These are phyloP conservation scores for Atkinsonella hypoxylon DNA, from an alignment of 2,329 filamentous ascomycete species.

Conservation along the genomic window DNA sequence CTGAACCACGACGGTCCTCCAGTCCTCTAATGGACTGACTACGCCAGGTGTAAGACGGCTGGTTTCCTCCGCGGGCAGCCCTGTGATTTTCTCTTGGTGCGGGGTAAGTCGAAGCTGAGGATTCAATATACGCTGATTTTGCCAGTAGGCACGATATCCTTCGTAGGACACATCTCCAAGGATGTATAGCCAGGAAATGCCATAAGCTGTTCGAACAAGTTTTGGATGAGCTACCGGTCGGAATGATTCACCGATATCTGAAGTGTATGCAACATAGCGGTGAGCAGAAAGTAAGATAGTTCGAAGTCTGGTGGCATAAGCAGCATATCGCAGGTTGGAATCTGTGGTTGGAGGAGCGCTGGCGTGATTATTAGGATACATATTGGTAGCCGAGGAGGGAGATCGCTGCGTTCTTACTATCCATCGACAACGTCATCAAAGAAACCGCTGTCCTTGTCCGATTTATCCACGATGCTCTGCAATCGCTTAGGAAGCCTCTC, in stretches of 20 bases:
- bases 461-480: constrained; percentile 45
- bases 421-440: constrained; percentile 69
- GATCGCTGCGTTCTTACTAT: constrained; percentile 44
- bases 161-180: constrained; percentile 84
- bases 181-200: constrained; percentile 84
- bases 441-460: constrained; percentile 56
- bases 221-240: constrained; percentile 81
- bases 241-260: constrained; percentile 93
- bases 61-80: constrained; percentile 25
- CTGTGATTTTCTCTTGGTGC: constrained; percentile 35
- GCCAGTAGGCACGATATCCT: constrained; percentile 87
- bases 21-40: constrained; percentile 73
- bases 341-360: constrained; percentile 64
- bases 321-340: constrained; percentile 77
- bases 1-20: constrained; percentile 80
- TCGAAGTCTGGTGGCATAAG: constrained; percentile 73
- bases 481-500: constrained; percentile 42
- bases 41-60: constrained; percentile 24
- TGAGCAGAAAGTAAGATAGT: constrained; percentile 85
- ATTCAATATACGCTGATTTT: constrained; percentile 66
- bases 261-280: constrained; percentile 94
- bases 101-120: constrained; percentile 48
- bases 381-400: constrained; percentile 7
- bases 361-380: constrained; percentile 8
- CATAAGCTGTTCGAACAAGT: constrained; percentile 74